Conservation (phyloP, 768 basidiomycete genomes). For the Filobasidium floriforme region DNA sequence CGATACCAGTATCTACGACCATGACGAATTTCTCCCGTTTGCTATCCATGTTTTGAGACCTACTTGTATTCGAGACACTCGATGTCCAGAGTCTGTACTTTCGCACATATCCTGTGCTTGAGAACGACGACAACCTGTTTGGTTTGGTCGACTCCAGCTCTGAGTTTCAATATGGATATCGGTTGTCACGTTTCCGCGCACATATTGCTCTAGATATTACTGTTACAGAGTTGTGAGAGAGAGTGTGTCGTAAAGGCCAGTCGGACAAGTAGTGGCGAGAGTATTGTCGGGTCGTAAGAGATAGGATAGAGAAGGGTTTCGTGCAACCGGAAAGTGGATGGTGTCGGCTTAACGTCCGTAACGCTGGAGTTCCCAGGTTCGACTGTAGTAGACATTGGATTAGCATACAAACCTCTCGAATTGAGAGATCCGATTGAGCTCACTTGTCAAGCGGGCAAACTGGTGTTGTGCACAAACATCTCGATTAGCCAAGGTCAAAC, state of each 20-base stretch:
- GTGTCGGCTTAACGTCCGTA: conserved; percentile 37
- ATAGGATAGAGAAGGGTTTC: background rate
- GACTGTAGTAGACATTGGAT: conserved; percentile 25
- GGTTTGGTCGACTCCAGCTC: too few species aligned
- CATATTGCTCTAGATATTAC: too few species aligned
- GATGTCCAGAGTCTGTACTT: too few species aligned
- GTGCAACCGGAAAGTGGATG: background rate
- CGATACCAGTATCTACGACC: too few species aligned
- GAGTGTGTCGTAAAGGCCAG: background rate
- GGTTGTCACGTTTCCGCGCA: too few species aligned
- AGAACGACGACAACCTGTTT: too few species aligned
- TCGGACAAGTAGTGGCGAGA: background rate
- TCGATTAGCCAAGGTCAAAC: background rate
- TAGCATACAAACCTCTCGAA: background rate
- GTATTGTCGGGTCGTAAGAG: conserved; percentile 1
- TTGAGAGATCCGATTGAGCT: conserved; percentile 12
- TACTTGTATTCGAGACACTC: too few species aligned
- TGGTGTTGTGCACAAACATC: conserved; percentile 14
- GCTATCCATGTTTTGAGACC: too few species aligned
- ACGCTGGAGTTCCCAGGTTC: conserved; percentile 45
- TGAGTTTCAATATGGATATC: too few species aligned
- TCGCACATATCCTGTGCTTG: too few species aligned
- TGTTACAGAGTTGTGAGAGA: background rate
- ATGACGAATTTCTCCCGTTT: too few species aligned
- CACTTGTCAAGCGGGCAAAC: conserved; percentile 47